Percentiles rank a stretch among this genome's conserved stretches.
phyloP scores from a whole-genome alignment of 192 early-diverging fungal species.

The Mortierella antarctica region DNA sequence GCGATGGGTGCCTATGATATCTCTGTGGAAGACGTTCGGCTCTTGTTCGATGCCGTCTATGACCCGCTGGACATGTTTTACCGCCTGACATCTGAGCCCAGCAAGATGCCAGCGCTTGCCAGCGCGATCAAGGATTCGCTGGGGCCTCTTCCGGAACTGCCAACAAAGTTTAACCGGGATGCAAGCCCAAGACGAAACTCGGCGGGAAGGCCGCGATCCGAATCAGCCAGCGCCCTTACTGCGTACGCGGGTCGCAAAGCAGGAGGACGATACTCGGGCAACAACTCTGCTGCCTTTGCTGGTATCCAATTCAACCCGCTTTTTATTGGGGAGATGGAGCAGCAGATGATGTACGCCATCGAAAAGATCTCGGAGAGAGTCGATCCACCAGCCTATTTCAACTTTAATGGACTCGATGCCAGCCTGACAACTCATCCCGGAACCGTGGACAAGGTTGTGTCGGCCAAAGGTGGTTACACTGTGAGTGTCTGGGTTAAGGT shows the following conservation, averaged over 20 bases:
- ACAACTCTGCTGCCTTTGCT: background rate
- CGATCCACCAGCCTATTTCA: constrained; percentile 56
- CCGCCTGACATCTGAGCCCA: constrained; percentile 20
- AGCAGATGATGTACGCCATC: constrained; percentile 59
- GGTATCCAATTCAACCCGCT: constrained; percentile 46
- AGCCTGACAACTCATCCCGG: constrained; percentile 48
- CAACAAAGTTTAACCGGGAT: constrained; percentile 17
- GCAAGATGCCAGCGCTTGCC: background rate
- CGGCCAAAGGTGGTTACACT: constrained; percentile 52
- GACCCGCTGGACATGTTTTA: constrained; percentile 56
- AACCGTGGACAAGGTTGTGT: constrained; percentile 42
- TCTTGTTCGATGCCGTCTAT: constrained; percentile 55
- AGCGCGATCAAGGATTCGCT: constrained; percentile 27
- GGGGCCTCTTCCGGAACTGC: constrained; percentile 33
- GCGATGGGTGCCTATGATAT: constrained; percentile 57
- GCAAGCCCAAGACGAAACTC: constrained; percentile 12
- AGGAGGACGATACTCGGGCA: background rate
- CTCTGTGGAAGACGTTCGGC: constrained; percentile 43
- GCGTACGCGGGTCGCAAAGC: constrained; percentile 9
- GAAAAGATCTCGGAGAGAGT: constrained; percentile 57
- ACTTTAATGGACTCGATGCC: constrained; percentile 53
- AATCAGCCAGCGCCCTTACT: constrained; percentile 38
- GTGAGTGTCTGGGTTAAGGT: constrained; percentile 58
- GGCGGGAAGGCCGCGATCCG: constrained; percentile 25
- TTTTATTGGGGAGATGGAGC: constrained; percentile 56